Base-by-base conservation (phyloP, 2,329 filamentous ascomycete species). In the Scorias spongiosa region DNA sequence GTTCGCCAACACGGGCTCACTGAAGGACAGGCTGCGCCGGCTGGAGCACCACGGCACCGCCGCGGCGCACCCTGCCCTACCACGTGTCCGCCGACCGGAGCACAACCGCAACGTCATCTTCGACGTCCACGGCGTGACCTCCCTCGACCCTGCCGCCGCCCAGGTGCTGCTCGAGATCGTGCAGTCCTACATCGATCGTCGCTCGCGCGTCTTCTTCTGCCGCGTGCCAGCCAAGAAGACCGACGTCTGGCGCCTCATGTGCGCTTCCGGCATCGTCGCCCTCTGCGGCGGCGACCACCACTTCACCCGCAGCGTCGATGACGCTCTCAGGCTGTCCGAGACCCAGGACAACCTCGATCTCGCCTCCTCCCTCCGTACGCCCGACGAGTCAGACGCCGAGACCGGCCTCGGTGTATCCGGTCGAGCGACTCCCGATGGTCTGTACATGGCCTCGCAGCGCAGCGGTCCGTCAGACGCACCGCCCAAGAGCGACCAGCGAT, bases 51-150 rank as follows among this genome's bases (percentile, higher is more conserved):
- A 96, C 57, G 91, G 91, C n/a, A 89, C 86, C 0, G 80, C 71
- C 39, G 70, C 75, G 43, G 86, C 84, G 0, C 91, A 96, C 55
- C 91, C 91, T 0, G 88, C 88, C 0, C 70, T 95, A 14, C 91
- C 91, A 1, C 75, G 84, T 2, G 71, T 93, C 11, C 75, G 88
- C 4, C 69, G 74, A 20, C 74, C 78, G n/a, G 81, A 89, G 48
- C 80, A 84, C 55, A 95, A 95, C 60, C 76, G 79, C 53, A 95
- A 94, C 57, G 72, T 98, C 61, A 87, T 98, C 49, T 96, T 98
- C 56, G 91, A 98, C 59, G 87, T 96, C 7, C 89, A 96, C 54
- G 91, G 91, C n/a, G 91, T 98, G 2, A 94, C 88, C 0, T 83
- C 82, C 26, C 79, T 98, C 54, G 91, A 98, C 59, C 91, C 87